phyloP scores from a whole-genome alignment of 495 filamentous ascomycete species.

The Lophium mytilinum region DNA sequence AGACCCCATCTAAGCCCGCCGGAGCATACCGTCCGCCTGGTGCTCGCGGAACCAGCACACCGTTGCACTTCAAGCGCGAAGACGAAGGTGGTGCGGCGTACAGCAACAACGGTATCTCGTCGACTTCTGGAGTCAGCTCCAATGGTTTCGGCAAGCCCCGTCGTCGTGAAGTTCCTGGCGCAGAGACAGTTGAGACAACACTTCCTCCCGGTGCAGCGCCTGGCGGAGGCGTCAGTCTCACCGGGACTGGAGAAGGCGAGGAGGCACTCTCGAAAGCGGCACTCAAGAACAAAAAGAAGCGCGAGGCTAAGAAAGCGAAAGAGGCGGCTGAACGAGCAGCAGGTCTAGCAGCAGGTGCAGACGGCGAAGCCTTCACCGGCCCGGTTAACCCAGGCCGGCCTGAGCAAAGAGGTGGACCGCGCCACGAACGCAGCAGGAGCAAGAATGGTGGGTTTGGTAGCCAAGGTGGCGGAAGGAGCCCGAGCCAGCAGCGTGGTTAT shows the following conservation, averaged over 20 bases:
- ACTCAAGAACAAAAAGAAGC: constrained; percentile 98
- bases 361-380: constrained; percentile 13
- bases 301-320: constrained; percentile 89
- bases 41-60: constrained; percentile 78
- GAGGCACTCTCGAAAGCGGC: constrained; percentile 75
- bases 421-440: constrained; percentile 51
- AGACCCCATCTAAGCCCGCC: constrained; percentile 87
- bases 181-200: constrained; percentile 52
- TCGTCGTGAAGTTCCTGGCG: constrained; percentile 70
- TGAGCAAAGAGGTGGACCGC: constrained; percentile 47
- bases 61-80: constrained; percentile 92
- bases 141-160: constrained; percentile 66
- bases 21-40: constrained; percentile 97
- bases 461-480: constrained; percentile 28
- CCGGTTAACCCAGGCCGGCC: constrained; percentile 41
- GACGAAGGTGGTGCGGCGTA: constrained; percentile 93
- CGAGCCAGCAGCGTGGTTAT: constrained; percentile 29
- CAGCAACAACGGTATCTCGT: constrained; percentile 66
- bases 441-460: constrained; percentile 35
- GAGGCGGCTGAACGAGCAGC: constrained; percentile 53
- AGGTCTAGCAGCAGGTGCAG: constrained; percentile 27
- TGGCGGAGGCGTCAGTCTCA: constrained; percentile 59
- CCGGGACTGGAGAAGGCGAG: constrained; percentile 50
- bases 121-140: constrained; percentile 47
- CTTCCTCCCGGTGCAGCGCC: constrained; percentile 56